These are phyloP conservation scores for Allium cepa DNA, from an alignment of 106 monocot genomes.

Conservation along the genomic window DNA sequence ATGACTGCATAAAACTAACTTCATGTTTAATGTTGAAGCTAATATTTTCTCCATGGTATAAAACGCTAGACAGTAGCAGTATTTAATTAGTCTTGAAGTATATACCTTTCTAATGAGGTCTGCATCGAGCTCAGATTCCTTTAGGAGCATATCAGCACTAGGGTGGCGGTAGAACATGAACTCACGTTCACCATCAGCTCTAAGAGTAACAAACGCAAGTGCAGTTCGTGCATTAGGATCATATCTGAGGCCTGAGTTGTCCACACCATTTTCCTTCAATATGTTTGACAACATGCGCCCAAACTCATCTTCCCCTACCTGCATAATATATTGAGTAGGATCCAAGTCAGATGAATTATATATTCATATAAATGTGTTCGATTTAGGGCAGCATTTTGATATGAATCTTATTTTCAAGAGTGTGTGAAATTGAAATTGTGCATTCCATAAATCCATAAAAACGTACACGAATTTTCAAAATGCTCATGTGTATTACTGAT, in stretches of 20 bases:
- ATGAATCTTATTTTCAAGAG: not conserved
- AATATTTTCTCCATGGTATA: no score
- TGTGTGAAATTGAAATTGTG: not conserved
- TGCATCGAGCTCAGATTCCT: constrained; percentile 14
- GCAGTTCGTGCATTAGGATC: constrained; percentile 23
- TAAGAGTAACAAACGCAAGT: constrained; percentile 30
- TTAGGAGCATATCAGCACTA: constrained; percentile 30
- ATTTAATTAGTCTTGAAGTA: no score
- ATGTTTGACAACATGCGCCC: constrained; percentile 23
- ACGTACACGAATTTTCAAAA: no score
- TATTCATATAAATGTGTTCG: no score
- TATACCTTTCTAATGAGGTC: constrained; percentile 16
- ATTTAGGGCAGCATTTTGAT: not conserved
- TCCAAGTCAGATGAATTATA: no score
- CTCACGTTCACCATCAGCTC: constrained; percentile 20
- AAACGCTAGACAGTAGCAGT: no score
- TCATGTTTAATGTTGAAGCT: no score
- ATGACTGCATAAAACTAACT: not conserved
- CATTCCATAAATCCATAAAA: no score
- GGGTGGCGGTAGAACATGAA: constrained; percentile 40
- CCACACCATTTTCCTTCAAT: constrained; percentile 15
- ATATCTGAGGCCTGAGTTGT: constrained; percentile 18
- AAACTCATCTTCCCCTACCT: constrained; percentile 29
- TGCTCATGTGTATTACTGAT: no score
- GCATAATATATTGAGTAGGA: not conserved